These are phyloP conservation scores for Stagonosporopsis vannaccii DNA, from an alignment of 2,329 filamentous ascomycete species.

Conservation along the genomic window DNA sequence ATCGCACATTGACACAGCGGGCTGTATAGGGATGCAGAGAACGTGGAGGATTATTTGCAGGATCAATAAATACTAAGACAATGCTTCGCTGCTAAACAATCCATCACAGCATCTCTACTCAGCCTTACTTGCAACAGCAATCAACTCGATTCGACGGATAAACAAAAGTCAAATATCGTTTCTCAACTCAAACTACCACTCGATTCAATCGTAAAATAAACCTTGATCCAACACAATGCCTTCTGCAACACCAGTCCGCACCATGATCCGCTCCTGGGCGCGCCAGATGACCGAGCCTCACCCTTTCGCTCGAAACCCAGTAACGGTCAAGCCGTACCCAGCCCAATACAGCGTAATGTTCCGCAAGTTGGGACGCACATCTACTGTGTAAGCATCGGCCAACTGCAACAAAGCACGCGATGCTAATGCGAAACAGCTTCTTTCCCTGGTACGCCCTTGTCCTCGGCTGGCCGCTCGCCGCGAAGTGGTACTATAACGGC, in stretches of 20 bases:
- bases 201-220: not conserved
- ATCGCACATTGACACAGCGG: slow-evolving; percentile 6
- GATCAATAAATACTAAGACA: slow-evolving; percentile 12
- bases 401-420: no score
- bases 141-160: not conserved
- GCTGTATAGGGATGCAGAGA: not conserved
- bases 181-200: slow-evolving; percentile 5
- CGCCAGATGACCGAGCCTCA: slow-evolving; percentile 47
- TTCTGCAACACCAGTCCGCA: slow-evolving; percentile 39
- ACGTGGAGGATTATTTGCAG: not conserved
- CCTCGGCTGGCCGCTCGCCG: slow-evolving; percentile 46
- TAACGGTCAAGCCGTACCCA: slow-evolving; percentile 32
- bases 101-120: slow-evolving; percentile 9
- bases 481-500: slow-evolving; percentile 34
- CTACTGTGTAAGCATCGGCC: slow-evolving; percentile 32
- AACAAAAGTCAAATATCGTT: slow-evolving; percentile 14
- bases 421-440: slow-evolving; percentile 28
- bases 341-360: slow-evolving; percentile 34
- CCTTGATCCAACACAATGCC: slow-evolving; percentile 31
- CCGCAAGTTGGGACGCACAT: slow-evolving; percentile 32
- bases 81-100: not conserved
- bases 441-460: slow-evolving; percentile 38
- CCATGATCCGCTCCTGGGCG: slow-evolving; percentile 42
- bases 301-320: slow-evolving; percentile 44
- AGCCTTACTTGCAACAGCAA: slow-evolving; percentile 10